Base-by-base conservation (phyloP, 805 yeast genomes). In the Tetrapisispora pingtungensis region DNA sequence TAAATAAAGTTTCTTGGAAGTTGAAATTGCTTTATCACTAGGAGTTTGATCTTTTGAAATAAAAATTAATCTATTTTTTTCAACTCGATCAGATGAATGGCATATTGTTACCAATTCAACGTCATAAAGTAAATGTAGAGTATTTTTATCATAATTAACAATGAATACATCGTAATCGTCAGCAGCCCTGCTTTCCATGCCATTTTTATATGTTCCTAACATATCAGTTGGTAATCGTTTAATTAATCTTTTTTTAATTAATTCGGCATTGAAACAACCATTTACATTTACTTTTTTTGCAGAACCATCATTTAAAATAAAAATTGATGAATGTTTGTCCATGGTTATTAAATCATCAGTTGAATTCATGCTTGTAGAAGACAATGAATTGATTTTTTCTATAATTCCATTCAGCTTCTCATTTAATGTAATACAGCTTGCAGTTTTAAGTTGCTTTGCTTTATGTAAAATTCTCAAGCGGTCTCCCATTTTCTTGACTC, bases 81-180 rank as follows among this genome's bases (percentile, higher is more conserved):
- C 94, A 3, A 72, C 58, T 24, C 88, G 68, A 43, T 80, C 86
- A 2, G 76, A 72, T 0, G 93, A 81, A 57, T 83, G 89, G 55
- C 95, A 84, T 8, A 85, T 77, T 0, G 94, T 80, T 3, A 86
- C 87, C 27, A 87, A 70, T 57, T 86, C 95, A 12, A 81, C 84
- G 55, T 84, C 95, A 55, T 75, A 81, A 44, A 87, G 66, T 24
- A 77, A 51, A 48, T 72, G 75, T 42, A 70, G 43, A 8, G 60
- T 62, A 44, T 63, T 58, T 39, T 69, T 68, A 10, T 58, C 58
- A 17, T 65, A 59, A 45, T 74, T 77, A 1, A 75, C 72, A 19
- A 81, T 70, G 56, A 81, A 83, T 0, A 83, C 73, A 47, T 79
- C 84, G 67, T 79, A 85, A 41, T 56, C 61, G 18, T 33, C 24